phyloP scores from a whole-genome alignment of 345 rosid species.

The Euphorbia lathyris region DNA sequence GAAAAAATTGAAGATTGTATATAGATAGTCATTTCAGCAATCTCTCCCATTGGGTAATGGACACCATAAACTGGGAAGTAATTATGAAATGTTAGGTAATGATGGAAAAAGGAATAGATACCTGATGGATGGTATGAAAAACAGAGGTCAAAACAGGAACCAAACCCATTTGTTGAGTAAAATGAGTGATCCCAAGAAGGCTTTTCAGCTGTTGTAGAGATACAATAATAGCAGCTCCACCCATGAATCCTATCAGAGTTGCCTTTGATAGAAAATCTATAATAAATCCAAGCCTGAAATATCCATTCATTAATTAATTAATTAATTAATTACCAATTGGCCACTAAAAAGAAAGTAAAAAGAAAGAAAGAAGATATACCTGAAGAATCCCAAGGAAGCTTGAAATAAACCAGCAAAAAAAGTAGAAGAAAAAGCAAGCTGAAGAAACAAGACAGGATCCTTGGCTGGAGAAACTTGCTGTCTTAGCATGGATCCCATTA shows the following conservation, averaged over 20 bases:
- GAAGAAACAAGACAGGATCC: slow-evolving; percentile 66
- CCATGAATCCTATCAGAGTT: slow-evolving; percentile 91
- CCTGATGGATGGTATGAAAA: slow-evolving; percentile 73
- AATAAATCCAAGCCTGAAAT: slow-evolving; percentile 75
- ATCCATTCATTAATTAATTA: not conserved
- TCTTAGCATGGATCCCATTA: slow-evolving; percentile 88
- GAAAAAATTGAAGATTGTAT: too few relatives aligned
- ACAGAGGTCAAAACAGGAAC: slow-evolving; percentile 82
- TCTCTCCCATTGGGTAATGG: slow-evolving; percentile 60
- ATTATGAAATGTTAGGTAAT: not conserved
- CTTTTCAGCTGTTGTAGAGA: slow-evolving; percentile 89
- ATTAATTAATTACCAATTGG: not conserved
- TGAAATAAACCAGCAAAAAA: slow-evolving; percentile 95
- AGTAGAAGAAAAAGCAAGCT: slow-evolving; percentile 83
- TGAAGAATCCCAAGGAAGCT: slow-evolving; percentile 83
- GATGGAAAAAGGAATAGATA: slow-evolving; percentile 11
- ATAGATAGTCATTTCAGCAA: too few relatives aligned
- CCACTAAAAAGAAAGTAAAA: not conserved
- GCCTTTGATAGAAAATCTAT: slow-evolving; percentile 92
- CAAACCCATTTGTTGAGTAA: slow-evolving; percentile 76
- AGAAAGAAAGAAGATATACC: slow-evolving; percentile 31
- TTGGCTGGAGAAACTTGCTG: slow-evolving; percentile 73
- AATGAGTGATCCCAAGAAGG: slow-evolving; percentile 89
- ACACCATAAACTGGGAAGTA: slow-evolving; percentile 13
- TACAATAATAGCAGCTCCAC: slow-evolving; percentile 92